phyloP scores from a whole-genome alignment of 1,284 basidiomycete species.

The Abortiporus biennis region DNA sequence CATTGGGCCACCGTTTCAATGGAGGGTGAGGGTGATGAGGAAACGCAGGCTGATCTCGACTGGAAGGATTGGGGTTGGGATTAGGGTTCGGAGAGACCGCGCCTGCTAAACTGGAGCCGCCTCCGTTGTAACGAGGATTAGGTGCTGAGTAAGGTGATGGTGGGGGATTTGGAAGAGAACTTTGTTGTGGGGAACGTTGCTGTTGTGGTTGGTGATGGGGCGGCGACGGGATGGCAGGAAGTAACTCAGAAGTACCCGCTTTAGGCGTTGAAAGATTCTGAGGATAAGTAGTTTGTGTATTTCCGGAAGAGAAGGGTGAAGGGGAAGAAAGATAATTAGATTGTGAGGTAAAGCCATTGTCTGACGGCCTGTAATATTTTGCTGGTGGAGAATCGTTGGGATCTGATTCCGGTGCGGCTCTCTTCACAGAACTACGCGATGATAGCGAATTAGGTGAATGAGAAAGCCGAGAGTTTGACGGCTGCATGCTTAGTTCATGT shows the following conservation, averaged over 20 bases:
- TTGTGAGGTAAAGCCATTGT: background rate
- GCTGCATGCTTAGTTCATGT: slow-evolving; percentile 47
- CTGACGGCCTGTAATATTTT: background rate
- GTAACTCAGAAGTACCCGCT: too few relatives aligned
- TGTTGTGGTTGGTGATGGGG: too few relatives aligned
- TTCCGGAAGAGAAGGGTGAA: background rate
- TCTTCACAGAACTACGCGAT: slow-evolving; percentile 5
- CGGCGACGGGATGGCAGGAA: too few relatives aligned
- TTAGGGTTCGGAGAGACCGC: slow-evolving; percentile 1
- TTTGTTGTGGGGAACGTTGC: too few relatives aligned
- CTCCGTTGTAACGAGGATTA: too few relatives aligned
- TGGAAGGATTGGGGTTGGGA: slow-evolving; percentile 8
- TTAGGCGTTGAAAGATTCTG: too few relatives aligned
- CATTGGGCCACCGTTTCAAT: slow-evolving; percentile 65
- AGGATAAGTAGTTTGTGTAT: background rate
- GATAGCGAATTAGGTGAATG: slow-evolving; percentile 6
- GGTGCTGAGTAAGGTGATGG: too few relatives aligned
- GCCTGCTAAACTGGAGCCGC: too few relatives aligned
- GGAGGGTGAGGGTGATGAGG: slow-evolving; percentile 49
- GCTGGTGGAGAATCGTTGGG: background rate
- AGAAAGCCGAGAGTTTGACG: slow-evolving; percentile 5
- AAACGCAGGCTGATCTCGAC: slow-evolving; percentile 28
- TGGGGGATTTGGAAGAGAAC: too few relatives aligned
- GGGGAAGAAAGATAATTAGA: background rate
- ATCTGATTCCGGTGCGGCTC: slow-evolving; percentile 1